Evolutionary conservation across 331 rosid genomes (phyloP).

Genomic region (Malus hybrid): DNA sequence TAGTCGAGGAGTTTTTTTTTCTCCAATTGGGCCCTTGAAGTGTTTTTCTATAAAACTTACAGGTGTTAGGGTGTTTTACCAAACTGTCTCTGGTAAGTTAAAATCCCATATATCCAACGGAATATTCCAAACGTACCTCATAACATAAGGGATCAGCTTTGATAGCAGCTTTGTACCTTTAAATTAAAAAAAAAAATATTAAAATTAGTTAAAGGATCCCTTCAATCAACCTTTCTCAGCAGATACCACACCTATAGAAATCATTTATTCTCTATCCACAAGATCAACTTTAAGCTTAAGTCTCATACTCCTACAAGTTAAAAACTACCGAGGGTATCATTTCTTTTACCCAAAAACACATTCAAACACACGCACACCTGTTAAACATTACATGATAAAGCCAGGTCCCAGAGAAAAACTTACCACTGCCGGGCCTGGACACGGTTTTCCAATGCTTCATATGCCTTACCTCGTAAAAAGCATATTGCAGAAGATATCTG

Average conservation of each 20-base stretch:
- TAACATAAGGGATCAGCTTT: conserved; percentile 96
- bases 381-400: not conserved
- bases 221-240: conserved; percentile 4
- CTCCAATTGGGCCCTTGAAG: too few species aligned
- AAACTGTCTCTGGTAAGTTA: not conserved
- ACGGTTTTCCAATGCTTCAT: conserved; percentile 89
- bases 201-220: not conserved
- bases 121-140: conserved; percentile 50
- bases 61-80: too few species aligned
- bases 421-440: conserved; percentile 87
- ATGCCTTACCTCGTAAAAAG: conserved; percentile 87
- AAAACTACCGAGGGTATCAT: not conserved
- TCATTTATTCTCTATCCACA: not conserved
- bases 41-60: too few species aligned
- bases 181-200: not conserved
- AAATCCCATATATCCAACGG: not conserved
- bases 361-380: not conserved
- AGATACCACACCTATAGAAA: not conserved
- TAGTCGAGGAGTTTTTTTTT: too few species aligned
- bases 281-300: not conserved
- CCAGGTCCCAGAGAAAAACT: conserved; percentile 19
- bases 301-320: not conserved
- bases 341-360: not conserved
- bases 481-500: conserved; percentile 96
- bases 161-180: conserved; percentile 93